Evolutionary conservation across 2,329 filamentous ascomycete species (phyloP).

Genomic region (Penicillium sp.): DNA sequence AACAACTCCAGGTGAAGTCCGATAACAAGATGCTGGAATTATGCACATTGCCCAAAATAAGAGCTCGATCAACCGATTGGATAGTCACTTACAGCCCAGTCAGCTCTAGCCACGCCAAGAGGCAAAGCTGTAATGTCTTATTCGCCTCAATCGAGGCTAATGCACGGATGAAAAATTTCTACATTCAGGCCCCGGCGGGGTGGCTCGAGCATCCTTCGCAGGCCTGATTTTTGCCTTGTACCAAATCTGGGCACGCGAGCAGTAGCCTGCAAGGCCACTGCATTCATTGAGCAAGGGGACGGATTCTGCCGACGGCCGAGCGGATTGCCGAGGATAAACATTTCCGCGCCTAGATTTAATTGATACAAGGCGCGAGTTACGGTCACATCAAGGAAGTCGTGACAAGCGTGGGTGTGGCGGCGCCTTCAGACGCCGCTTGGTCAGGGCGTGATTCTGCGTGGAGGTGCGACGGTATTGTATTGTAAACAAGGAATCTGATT

Average conservation of each 20-base stretch:
- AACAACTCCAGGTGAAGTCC: background rate
- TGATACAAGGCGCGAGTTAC: background rate
- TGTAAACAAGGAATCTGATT: background rate
- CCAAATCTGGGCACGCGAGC: background rate
- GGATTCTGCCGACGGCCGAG: constrained; percentile 1
- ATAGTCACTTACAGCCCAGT: background rate
- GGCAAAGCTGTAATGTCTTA: background rate
- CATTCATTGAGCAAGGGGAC: background rate
- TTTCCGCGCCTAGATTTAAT: background rate
- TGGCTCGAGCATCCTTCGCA: too few relatives aligned
- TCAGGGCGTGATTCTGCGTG: background rate
- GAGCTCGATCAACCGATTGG: background rate
- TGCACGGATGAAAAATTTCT: background rate
- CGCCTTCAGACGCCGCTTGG: background rate
- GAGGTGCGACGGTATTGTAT: background rate
- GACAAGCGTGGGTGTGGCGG: background rate
- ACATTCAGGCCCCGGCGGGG: too few relatives aligned
- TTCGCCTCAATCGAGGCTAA: background rate
- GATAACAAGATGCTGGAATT: background rate
- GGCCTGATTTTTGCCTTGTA: too few relatives aligned
- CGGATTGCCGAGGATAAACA: background rate
- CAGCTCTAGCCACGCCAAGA: background rate
- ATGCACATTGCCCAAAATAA: background rate
- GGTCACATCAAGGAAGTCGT: background rate
- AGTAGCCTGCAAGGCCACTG: background rate